These are phyloP conservation scores for Colletotrichum filicis DNA, from an alignment of 2,329 filamentous ascomycete species.

Conservation along the genomic window DNA sequence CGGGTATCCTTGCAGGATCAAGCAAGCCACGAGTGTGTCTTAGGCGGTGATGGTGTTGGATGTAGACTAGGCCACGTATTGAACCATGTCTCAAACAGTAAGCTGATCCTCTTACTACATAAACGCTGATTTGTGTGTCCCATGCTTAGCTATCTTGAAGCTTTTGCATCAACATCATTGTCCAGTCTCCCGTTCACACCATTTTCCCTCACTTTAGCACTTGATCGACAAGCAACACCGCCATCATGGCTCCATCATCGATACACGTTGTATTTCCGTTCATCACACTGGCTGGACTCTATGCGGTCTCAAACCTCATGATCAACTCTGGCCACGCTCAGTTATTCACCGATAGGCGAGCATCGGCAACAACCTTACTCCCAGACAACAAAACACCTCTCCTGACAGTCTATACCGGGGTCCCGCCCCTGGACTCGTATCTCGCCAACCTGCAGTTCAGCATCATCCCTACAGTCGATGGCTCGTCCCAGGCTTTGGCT, in stretches of 20 bases:
- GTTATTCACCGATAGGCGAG: neutral
- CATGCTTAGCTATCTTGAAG: neutral
- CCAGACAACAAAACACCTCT: neutral
- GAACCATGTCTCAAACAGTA: neutral
- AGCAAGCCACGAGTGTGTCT: neutral
- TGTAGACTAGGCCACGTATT: neutral
- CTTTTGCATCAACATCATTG: neutral
- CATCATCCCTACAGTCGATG: neutral
- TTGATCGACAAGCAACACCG: neutral
- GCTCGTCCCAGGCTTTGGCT: neutral
- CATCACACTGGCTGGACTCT: neutral
- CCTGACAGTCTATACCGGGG: neutral
- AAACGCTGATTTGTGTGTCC: neutral
- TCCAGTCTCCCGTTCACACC: neutral
- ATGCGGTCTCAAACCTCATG: conserved; percentile 1
- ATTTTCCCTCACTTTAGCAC: neutral
- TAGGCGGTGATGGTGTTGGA: neutral
- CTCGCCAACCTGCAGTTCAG: conserved; percentile 10
- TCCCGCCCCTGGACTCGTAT: conserved; percentile 1
- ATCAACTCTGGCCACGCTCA: conserved; percentile 6
- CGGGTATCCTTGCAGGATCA: conserved; percentile 4
- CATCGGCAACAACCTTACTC: neutral
- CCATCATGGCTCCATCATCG: neutral
- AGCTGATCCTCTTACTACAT: neutral
- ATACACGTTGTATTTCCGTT: neutral